phyloP scores from a whole-genome alignment of 2,329 filamentous ascomycete species.

The Trichophyton verrucosum region DNA sequence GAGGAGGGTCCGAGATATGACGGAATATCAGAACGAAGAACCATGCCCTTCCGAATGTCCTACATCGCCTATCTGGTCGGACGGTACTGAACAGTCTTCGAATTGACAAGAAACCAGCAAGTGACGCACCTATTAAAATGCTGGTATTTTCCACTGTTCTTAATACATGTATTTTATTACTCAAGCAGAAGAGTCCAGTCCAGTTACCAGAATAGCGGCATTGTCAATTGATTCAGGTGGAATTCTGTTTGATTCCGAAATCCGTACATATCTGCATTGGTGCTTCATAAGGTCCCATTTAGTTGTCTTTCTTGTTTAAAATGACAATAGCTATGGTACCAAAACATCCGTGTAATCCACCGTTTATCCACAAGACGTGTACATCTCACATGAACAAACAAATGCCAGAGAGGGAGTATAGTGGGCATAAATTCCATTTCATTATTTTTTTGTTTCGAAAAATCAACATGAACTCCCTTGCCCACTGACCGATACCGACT shows the following conservation, averaged over 20 bases:
- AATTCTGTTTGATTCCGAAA: not conserved
- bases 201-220: too few relatives aligned
- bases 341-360: not conserved
- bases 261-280: not conserved
- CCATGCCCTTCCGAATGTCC: not conserved
- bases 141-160: not conserved
- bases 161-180: not conserved
- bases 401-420: not conserved
- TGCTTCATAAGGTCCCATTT: not conserved
- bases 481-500: slow-evolving; percentile 11
- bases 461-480: slow-evolving; percentile 10
- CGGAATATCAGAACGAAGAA: not conserved
- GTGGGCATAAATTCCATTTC: slow-evolving; percentile 7
- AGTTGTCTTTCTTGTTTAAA: not conserved
- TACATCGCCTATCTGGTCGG: not conserved
- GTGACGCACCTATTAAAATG: not conserved
- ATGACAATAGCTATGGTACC: not conserved
- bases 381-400: not conserved
- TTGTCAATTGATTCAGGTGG: not conserved
- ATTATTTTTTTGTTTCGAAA: slow-evolving; percentile 7
- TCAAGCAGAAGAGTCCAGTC: too few relatives aligned
- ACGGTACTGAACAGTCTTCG: not conserved
- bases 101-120: not conserved
- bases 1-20: slow-evolving; percentile 7
- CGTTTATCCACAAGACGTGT: not conserved